These are phyloP conservation scores for Blastobotrys mokoenaii DNA, from an alignment of 805 yeast species.

Conservation along the genomic window DNA sequence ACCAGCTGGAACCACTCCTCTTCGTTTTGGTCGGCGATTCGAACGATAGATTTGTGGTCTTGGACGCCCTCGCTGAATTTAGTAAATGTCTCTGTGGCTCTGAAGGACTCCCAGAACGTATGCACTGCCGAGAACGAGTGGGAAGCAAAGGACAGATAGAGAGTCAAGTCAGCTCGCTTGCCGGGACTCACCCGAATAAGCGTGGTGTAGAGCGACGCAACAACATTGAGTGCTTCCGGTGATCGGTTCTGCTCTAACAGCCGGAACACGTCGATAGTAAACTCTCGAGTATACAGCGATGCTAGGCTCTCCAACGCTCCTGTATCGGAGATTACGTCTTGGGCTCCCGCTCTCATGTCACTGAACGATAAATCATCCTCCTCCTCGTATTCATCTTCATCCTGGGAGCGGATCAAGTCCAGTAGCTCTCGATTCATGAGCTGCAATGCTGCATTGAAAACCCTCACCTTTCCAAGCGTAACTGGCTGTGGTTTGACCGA, in stretches of 20 bases:
- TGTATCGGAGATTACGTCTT: background rate
- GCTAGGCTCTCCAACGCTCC: background rate
- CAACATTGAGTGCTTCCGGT: conserved; percentile 6
- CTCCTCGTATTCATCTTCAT: background rate
- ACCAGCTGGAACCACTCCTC: conserved; percentile 30
- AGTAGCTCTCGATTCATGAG: conserved; percentile 2
- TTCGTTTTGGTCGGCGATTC: background rate
- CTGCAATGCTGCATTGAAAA: conserved; percentile 6
- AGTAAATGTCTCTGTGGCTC: conserved; percentile 5
- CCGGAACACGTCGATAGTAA: conserved; percentile 2
- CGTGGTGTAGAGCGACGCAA: conserved; percentile 16
- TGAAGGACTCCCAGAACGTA: conserved; percentile 14
- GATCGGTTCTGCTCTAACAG: conserved; percentile 3
- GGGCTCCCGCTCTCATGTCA: no score
- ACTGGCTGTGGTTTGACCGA: conserved; percentile 1
- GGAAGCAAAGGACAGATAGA: conserved; percentile 12
- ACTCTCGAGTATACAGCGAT: conserved; percentile 2
- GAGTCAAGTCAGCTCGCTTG: conserved; percentile 10
- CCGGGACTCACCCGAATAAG: conserved; percentile 13
- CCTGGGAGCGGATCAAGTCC: background rate
- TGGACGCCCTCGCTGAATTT: conserved; percentile 4
- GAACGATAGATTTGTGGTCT: background rate
- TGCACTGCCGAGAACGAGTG: conserved; percentile 11
- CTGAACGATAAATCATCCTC: no score
- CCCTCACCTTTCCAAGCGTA: conserved; percentile 8